Evolutionary conservation across 345 rosid genomes (phyloP), one percentile per base, ranked within the genome.

Genomic region (Syzygium oleosum): DNA sequence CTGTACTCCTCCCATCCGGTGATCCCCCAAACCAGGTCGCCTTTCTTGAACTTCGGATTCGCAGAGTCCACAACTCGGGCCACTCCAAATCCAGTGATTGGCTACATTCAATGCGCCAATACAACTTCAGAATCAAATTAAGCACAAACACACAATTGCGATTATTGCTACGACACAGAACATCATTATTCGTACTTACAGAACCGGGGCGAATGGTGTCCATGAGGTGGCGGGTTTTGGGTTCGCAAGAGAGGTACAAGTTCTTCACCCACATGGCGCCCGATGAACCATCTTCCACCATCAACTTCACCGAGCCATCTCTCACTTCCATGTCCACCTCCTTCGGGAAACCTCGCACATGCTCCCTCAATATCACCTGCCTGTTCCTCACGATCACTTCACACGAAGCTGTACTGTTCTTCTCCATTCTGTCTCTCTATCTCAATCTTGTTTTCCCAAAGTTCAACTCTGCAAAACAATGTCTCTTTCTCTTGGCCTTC

Each of bases 201-300:
- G 84, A 38, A 87, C 85, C 90, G 19, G 88, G 85, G 49, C 38
- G 87, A 88, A 91, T 89, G 84, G 92, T 88, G 10, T 80, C 54
- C 94, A 93, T 92, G 56, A 90, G 94, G 58, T 10, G 12, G 21
- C 94, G 25, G 93, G 90, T 93, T 87, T 92, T 93, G 25, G 95
- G 95, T 87, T 92, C 94, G 29, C 95, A 94, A 6, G 95, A 93
- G 85, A 93, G 56, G 85, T 91, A 95, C 58, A 94, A 93, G 88
- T 95, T 95, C 93, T 94, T 95, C 80, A 93, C 90, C 52, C 93
- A 84, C 31, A 94, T 84, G 3, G 92, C 89, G 25, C 87, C 90
- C 1, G 61, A 86, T 3, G 89, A 86, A 0, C 90, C 92, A 31
- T 87, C 86, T 13, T 91, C 91, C 10, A 88, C 85, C 85, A 41